phyloP scores from a whole-genome alignment of 192 early-diverging fungal species.

The Podila minutissima region DNA sequence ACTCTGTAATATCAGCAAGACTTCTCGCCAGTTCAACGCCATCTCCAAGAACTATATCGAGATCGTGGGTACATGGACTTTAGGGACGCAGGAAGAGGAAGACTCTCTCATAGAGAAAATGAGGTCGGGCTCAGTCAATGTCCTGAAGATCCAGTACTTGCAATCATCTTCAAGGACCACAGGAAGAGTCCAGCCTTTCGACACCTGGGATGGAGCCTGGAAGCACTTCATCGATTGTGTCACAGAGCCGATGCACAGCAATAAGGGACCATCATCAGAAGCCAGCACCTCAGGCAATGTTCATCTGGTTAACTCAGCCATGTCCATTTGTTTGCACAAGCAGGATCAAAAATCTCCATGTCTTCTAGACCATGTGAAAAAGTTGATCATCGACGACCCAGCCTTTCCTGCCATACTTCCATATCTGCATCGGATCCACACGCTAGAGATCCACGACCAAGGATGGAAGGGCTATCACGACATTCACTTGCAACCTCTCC shows the following conservation, averaged over 20 bases:
- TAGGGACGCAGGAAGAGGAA: not conserved
- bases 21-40: not conserved
- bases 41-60: not conserved
- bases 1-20: not conserved
- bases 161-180: not conserved
- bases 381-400: not conserved
- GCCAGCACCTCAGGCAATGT: not conserved
- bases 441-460: not conserved
- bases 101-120: not conserved
- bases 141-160: not conserved
- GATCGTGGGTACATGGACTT: not conserved
- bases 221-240: not conserved
- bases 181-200: not conserved
- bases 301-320: not conserved
- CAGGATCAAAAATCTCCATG: not conserved
- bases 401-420: not conserved
- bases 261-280: not conserved
- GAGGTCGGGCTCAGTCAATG: not conserved
- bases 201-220: not conserved
- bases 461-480: too few relatives aligned
- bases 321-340: not conserved
- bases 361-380: not conserved
- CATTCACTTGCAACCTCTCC: not conserved
- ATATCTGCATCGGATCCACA: not conserved
- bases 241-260: not conserved